phyloP scores from a whole-genome alignment of 169 alveolate genomes.

The Cryptosporidium baileyi region DNA sequence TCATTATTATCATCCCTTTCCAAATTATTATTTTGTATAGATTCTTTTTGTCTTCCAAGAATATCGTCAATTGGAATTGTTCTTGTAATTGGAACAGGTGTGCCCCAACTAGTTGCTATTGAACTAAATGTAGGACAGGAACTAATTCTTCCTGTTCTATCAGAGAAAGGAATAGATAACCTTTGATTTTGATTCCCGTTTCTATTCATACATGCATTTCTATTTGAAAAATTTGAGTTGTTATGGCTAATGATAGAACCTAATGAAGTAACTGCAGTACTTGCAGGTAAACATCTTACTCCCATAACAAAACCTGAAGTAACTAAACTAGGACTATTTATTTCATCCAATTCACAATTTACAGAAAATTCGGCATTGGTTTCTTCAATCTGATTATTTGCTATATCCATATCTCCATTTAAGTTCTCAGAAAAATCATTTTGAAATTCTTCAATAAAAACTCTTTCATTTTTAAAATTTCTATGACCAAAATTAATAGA shows the following conservation, averaged over 20 bases:
- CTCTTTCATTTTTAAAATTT: neutral
- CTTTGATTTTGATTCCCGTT: conserved; percentile 35
- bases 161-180: conserved; percentile 58
- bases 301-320: conserved; percentile 70
- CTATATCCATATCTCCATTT: neutral
- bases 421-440: neutral
- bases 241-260: conserved; percentile 35
- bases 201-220: neutral
- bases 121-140: conserved; percentile 56
- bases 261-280: conserved; percentile 45
- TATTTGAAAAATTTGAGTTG: neutral
- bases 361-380: neutral
- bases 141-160: conserved; percentile 43
- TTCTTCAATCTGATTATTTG: neutral
- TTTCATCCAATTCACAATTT: neutral
- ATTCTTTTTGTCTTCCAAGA: conserved; percentile 39
- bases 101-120: conserved; percentile 70
- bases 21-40: neutral
- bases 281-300: conserved; percentile 36
- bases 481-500: neutral
- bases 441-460: neutral
- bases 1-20: neutral
- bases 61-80: conserved; percentile 63
- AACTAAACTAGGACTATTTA: conserved; percentile 55
- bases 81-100: conserved; percentile 68